Evolutionary conservation across 176 grass and related monocot species (phyloP).

Genomic region (Carex myosuroides): DNA sequence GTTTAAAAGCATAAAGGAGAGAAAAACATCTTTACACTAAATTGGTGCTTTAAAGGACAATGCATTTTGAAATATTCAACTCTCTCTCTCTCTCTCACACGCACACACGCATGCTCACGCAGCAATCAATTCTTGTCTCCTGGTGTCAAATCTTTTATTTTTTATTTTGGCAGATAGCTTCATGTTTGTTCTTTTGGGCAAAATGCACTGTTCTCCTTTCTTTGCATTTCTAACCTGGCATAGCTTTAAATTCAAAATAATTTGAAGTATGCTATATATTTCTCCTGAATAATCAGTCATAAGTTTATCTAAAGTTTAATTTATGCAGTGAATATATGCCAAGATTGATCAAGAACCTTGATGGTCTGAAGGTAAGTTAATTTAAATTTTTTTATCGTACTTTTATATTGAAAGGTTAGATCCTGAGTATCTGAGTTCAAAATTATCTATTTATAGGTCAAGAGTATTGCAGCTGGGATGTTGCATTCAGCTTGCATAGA

Average conservation of each 20-base stretch:
- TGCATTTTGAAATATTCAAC: not conserved
- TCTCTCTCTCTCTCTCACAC: no score
- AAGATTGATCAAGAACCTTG: conserved; percentile 80
- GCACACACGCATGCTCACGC: not conserved
- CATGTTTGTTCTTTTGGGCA: not conserved
- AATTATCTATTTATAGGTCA: conserved; percentile 49
- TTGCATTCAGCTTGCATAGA: conserved; percentile 90
- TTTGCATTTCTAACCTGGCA: not conserved
- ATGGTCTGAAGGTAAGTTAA: conserved; percentile 62
- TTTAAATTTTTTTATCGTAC: not conserved
- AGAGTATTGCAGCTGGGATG: conserved; percentile 84
- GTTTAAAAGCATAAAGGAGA: not conserved
- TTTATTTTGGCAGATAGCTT: not conserved
- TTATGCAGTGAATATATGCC: conserved; percentile 94
- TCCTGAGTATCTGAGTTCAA: conserved; percentile 1
- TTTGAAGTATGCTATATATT: conserved; percentile 29
- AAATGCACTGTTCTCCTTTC: not conserved
- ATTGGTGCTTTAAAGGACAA: not conserved
- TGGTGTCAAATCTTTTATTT: not conserved
- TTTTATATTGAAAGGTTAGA: not conserved
- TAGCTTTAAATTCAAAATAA: conserved; percentile 15
- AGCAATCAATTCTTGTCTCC: not conserved
- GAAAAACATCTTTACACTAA: not conserved
- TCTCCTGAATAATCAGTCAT: conserved; percentile 1
- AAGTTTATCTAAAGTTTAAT: not conserved